Evolutionary conservation across 495 filamentous ascomycete species (phyloP).

Genomic region (Xylaria scruposa): DNA sequence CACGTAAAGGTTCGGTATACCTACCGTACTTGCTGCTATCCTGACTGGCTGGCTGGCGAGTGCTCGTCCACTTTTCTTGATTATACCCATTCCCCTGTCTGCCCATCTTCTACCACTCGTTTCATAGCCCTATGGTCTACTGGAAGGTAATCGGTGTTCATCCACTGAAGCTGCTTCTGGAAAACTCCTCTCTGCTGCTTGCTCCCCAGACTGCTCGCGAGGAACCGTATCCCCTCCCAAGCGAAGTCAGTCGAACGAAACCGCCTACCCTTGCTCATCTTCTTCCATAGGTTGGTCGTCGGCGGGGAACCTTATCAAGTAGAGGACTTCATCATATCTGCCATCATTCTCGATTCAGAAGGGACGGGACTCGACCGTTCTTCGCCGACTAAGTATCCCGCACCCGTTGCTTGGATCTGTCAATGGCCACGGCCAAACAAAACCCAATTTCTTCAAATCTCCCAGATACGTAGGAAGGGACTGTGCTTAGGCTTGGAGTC

Average conservation of each 20-base stretch:
- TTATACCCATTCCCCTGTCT: slow-evolving; percentile 19
- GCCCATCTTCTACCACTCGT: slow-evolving; percentile 16
- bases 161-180: slow-evolving; percentile 19
- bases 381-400: neutral
- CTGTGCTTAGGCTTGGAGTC: slow-evolving; percentile 29
- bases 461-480: slow-evolving; percentile 14
- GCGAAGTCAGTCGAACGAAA: neutral
- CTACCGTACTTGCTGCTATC: slow-evolving; percentile 2
- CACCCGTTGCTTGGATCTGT: slow-evolving; percentile 10
- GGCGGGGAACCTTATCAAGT: slow-evolving; percentile 17
- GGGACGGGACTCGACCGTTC: neutral
- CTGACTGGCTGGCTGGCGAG: slow-evolving; percentile 15
- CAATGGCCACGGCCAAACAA: slow-evolving; percentile 31
- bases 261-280: neutral
- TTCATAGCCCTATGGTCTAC: slow-evolving; percentile 11
- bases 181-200: neutral
- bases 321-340: neutral
- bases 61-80: slow-evolving; percentile 24
- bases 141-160: slow-evolving; percentile 4
- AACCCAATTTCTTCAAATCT: slow-evolving; percentile 17
- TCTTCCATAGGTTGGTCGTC: neutral
- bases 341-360: neutral
- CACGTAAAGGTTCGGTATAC: slow-evolving; percentile 13
- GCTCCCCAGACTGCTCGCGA: neutral
- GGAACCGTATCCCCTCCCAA: neutral